A percentile compares a stretch with the other conserved stretches of the same genome.
These are phyloP conservation scores for Uronychia binucleata DNA, from an alignment of 73 alveolate genomes.

Conservation along the genomic window DNA sequence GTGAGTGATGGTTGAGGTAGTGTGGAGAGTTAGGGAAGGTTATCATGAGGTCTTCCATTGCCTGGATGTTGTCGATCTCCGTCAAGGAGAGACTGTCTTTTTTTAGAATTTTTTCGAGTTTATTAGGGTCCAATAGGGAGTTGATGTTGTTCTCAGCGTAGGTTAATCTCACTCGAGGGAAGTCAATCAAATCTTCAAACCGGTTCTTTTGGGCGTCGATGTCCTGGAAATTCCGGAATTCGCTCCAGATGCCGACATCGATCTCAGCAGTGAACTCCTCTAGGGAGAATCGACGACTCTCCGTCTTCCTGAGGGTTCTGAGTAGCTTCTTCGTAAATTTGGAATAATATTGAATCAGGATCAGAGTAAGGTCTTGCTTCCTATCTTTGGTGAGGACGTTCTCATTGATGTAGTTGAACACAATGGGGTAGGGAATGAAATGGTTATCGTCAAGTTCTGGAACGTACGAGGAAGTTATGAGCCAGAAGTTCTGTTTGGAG, in stretches of 20 bases:
- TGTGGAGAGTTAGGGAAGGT: slow-evolving; percentile 24
- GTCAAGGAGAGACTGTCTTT: not conserved
- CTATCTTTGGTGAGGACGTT: slow-evolving; percentile 5
- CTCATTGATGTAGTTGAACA: slow-evolving; percentile 43
- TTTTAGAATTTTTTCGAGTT: slow-evolving; percentile 12
- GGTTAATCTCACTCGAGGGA: slow-evolving; percentile 27
- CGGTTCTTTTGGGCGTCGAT: not conserved
- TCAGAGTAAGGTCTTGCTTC: not conserved
- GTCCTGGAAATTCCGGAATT: slow-evolving; percentile 1
- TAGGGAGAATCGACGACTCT: slow-evolving; percentile 11
- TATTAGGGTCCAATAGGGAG: slow-evolving; percentile 11
- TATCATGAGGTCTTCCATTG: slow-evolving; percentile 25
- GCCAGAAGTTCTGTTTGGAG: slow-evolving; percentile 28
- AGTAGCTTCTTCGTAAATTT: slow-evolving; percentile 31
- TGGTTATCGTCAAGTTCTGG: slow-evolving; percentile 37
- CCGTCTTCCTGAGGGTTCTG: slow-evolving; percentile 30
- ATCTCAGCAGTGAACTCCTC: slow-evolving; percentile 37
- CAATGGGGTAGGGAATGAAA: slow-evolving; percentile 60
- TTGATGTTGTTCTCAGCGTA: slow-evolving; percentile 34
- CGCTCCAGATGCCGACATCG: slow-evolving; percentile 61
- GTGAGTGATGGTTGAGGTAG: too few species aligned
- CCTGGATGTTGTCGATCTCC: not conserved
- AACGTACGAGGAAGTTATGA: slow-evolving; percentile 22
- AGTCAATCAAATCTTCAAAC: slow-evolving; percentile 12
- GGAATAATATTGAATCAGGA: slow-evolving; percentile 17